Percentiles rank a stretch among this genome's conserved stretches.
Conservation (phyloP, 2,329 filamentous ascomycete genomes). For the Blumeria hordei region DNA sequence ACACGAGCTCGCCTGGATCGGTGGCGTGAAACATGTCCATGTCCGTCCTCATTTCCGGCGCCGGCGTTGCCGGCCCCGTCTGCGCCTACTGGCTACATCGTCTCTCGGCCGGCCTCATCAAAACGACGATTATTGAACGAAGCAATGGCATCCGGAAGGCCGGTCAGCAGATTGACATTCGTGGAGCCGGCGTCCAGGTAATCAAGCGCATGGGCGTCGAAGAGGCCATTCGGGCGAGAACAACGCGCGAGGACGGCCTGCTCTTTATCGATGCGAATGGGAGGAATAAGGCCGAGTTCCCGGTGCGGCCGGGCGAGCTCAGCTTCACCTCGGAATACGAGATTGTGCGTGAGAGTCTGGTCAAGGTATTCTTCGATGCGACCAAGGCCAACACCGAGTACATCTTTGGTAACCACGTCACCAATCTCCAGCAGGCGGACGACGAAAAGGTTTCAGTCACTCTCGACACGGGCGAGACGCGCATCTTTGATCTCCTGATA, state of each 20-base stretch:
- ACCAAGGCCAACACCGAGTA: conserved; percentile 14
- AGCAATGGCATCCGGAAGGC: conserved; percentile 19
- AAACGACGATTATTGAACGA: conserved; percentile 20
- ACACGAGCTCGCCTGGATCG: too few relatives aligned
- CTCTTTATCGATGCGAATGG: conserved; percentile 20
- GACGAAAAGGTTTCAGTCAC: conserved; percentile 15
- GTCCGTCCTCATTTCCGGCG: conserved; percentile 16
- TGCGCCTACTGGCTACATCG: conserved; percentile 25
- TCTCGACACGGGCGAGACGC: conserved; percentile 20
- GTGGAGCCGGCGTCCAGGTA: conserved; percentile 24
- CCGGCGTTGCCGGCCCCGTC: conserved; percentile 17
- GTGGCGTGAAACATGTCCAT: neutral
- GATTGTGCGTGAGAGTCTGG: conserved; percentile 21
- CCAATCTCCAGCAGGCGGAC: conserved; percentile 6
- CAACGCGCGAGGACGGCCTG: conserved; percentile 23
- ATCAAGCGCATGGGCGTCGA: conserved; percentile 27
- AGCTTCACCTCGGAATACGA: conserved; percentile 21
- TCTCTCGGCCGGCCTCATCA: conserved; percentile 10
- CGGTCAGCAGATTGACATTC: conserved; percentile 30
- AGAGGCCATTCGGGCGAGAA: conserved; percentile 18
- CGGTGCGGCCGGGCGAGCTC: conserved; percentile 13
- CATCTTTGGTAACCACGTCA: conserved; percentile 14
- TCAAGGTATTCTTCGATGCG: conserved; percentile 18
- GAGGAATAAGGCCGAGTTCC: conserved; percentile 17
- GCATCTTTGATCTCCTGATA: conserved; percentile 25